Evolutionary conservation across 192 early-diverging fungal species (phyloP).

Genomic region (Coemansia sp.): DNA sequence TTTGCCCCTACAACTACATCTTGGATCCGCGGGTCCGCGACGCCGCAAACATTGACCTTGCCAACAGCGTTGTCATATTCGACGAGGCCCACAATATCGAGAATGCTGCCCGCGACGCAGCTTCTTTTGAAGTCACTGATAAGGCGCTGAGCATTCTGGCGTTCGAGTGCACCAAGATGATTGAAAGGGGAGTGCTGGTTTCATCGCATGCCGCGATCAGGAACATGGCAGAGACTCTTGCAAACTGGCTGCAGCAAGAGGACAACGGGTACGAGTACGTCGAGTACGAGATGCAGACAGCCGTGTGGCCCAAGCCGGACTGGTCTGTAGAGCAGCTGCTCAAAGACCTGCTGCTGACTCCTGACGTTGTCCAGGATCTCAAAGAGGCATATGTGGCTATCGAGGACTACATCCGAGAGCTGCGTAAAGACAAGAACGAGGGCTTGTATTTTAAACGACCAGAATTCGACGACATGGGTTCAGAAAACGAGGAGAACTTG

Average conservation of each 20-base stretch:
- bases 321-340: slow-evolving; percentile 13
- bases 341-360: slow-evolving; percentile 17
- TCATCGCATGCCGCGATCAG: slow-evolving; percentile 15
- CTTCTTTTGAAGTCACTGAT: slow-evolving; percentile 53
- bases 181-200: background rate
- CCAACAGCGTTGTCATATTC: slow-evolving; percentile 55
- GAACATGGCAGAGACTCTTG: slow-evolving; percentile 12
- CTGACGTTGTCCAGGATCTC: slow-evolving; percentile 2
- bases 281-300: slow-evolving; percentile 33
- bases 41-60: slow-evolving; percentile 52
- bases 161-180: slow-evolving; percentile 36
- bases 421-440: background rate
- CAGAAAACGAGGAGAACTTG: slow-evolving; percentile 3
- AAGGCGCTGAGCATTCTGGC: slow-evolving; percentile 27
- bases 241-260: slow-evolving; percentile 21
- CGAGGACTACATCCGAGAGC: slow-evolving; percentile 18
- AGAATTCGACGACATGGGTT: too few relatives aligned
- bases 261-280: slow-evolving; percentile 24
- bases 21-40: slow-evolving; percentile 59
- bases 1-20: slow-evolving; percentile 68
- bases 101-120: slow-evolving; percentile 55
- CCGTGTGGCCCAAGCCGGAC: slow-evolving; percentile 33
- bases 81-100: slow-evolving; percentile 71
- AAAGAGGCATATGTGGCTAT: slow-evolving; percentile 3
- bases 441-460: too few relatives aligned